Evolutionary conservation across 495 filamentous ascomycete genomes (phyloP).

Genomic region (Hypoxylon fragiforme): DNA sequence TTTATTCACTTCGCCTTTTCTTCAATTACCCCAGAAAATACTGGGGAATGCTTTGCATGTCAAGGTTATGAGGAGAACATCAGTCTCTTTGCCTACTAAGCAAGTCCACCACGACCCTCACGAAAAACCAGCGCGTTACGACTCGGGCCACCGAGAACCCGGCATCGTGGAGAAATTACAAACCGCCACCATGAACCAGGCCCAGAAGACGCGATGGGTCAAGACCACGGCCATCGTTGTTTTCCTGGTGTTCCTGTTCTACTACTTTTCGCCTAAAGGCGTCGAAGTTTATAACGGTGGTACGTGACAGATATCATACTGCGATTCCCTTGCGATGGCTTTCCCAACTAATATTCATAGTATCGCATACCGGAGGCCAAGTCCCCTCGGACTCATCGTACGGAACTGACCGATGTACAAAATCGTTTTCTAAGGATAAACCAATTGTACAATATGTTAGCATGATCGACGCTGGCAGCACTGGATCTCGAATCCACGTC

Average conservation of each 20-base stretch:
- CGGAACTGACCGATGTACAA: conserved; percentile 73
- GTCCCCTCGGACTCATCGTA: conserved; percentile 60
- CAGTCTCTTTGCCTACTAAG: conserved; percentile 61
- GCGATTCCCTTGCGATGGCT: not conserved
- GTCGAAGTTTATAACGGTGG: conserved; percentile 51
- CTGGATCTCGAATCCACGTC: conserved; percentile 95
- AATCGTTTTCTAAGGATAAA: conserved; percentile 79
- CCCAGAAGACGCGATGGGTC: conserved; percentile 74
- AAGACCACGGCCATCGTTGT: conserved; percentile 81
- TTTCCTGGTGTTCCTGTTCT: conserved; percentile 72
- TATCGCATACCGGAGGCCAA: conserved; percentile 49
- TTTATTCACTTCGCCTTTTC: conserved; percentile 12
- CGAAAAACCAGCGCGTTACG: conserved; percentile 61
- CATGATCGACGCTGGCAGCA: conserved; percentile 98
- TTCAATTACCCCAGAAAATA: not conserved
- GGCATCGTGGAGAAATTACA: conserved; percentile 53
- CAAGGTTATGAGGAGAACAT: conserved; percentile 59
- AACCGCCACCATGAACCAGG: conserved; percentile 66
- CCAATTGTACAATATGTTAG: conserved; percentile 95
- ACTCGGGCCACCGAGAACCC: conserved; percentile 45
- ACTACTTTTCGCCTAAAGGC: conserved; percentile 68
- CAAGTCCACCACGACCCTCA: conserved; percentile 58
- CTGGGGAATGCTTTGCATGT: conserved; percentile 35
- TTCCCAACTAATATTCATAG: conserved; percentile 15
- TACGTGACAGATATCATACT: conserved; percentile 18